phyloP scores from a whole-genome alignment of 192 early-diverging fungal species.

The Coemansia sp. region DNA sequence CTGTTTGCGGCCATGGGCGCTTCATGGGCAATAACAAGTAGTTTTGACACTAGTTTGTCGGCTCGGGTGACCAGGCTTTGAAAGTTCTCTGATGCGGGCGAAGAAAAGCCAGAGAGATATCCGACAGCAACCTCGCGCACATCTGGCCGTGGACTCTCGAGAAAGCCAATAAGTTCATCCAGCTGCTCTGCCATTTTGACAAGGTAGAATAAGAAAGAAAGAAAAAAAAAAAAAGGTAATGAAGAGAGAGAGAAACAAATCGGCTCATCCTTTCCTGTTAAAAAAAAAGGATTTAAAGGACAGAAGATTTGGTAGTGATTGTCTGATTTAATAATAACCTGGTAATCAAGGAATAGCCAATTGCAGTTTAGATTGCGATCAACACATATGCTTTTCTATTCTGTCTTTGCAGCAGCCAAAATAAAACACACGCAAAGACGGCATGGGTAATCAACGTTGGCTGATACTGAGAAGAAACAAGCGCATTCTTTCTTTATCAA shows the following conservation, averaged over 20 bases:
- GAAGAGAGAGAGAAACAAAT: too few relatives aligned
- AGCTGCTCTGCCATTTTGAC: slow-evolving; percentile 46
- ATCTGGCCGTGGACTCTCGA: slow-evolving; percentile 72
- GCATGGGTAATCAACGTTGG: too few relatives aligned
- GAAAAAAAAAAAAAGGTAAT: neutral
- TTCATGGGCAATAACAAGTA: slow-evolving; percentile 70
- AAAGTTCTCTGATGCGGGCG: slow-evolving; percentile 61
- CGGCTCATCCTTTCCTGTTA: too few relatives aligned
- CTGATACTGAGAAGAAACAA: too few relatives aligned
- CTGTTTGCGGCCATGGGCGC: slow-evolving; percentile 79
- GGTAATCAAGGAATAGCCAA: too few relatives aligned
- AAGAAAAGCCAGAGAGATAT: slow-evolving; percentile 72
- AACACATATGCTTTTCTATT: too few relatives aligned
- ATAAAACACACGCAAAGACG: too few relatives aligned
- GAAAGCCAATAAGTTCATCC: slow-evolving; percentile 69
- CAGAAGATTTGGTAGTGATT: too few relatives aligned
- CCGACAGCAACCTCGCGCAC: slow-evolving; percentile 80
- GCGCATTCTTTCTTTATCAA: too few relatives aligned
- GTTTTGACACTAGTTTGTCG: slow-evolving; percentile 62
- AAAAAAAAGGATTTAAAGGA: neutral
- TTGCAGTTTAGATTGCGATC: too few relatives aligned
- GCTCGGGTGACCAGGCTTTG: slow-evolving; percentile 61
- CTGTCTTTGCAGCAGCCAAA: too few relatives aligned
- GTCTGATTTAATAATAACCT: too few relatives aligned
- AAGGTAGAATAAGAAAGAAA: neutral